Conservation (phyloP, 2,329 filamentous ascomycete genomes). For the Alternaria consortialis region DNA sequence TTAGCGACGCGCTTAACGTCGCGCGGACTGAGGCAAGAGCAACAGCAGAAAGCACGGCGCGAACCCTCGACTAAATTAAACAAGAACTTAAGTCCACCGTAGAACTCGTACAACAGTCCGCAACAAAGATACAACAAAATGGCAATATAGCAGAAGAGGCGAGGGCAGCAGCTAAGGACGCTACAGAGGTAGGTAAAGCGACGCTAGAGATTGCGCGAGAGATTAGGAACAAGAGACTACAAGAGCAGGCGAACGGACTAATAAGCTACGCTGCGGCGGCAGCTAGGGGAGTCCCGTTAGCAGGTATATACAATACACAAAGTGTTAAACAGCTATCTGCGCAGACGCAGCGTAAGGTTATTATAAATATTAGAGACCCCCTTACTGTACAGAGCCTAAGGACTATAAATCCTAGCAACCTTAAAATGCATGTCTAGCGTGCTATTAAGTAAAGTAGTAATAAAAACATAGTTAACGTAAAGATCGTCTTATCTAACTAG, state of each 20-base stretch:
- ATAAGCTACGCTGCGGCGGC: constrained; percentile 22
- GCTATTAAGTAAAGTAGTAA: constrained; percentile 28
- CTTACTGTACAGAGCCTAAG: constrained; percentile 24
- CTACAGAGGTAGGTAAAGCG: constrained; percentile 16
- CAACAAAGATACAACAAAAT: constrained; percentile 18
- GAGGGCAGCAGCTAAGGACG: constrained; percentile 22
- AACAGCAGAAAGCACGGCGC: constrained; percentile 14
- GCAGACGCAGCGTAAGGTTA: constrained; percentile 25
- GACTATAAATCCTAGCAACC: constrained; percentile 21
- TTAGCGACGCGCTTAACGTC: constrained; percentile 20
- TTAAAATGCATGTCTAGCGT: constrained; percentile 27
- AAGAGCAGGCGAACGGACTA: constrained; percentile 14
- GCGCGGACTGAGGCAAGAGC: constrained; percentile 23
- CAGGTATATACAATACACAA: constrained; percentile 28
- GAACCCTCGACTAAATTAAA: constrained; percentile 19
- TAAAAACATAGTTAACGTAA: constrained; percentile 24
- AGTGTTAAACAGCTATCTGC: constrained; percentile 17
- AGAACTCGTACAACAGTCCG: constrained; percentile 7
- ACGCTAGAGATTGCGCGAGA: constrained; percentile 19
- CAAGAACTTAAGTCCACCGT: constrained; percentile 6
- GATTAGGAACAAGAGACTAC: constrained; percentile 12
- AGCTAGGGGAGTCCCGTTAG: constrained; percentile 12
- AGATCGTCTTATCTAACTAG: constrained; percentile 30
- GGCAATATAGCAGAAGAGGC: constrained; percentile 22
- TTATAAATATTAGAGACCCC: constrained; percentile 28